phyloP scores from a whole-genome alignment of 2,329 filamentous ascomycete genomes.

The Aspergillus floridensis region DNA sequence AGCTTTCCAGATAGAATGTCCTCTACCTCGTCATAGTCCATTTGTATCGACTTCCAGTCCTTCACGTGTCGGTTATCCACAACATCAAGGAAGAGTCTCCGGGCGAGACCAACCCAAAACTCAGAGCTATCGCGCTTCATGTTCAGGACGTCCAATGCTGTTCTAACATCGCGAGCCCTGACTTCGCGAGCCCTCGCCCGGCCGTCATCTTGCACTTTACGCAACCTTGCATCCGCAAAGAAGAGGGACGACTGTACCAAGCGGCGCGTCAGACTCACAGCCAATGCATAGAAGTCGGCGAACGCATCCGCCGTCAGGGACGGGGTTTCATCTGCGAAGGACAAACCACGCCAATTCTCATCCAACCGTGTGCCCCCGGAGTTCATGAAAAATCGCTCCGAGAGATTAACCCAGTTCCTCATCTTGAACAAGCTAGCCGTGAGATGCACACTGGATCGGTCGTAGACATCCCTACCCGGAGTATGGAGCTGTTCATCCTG shows the following conservation, averaged over 20 bases:
- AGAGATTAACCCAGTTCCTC: conserved; percentile 61
- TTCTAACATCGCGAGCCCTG: conserved; percentile 50
- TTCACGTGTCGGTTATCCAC: conserved; percentile 38
- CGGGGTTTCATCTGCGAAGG: conserved; percentile 55
- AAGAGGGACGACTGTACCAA: conserved; percentile 68
- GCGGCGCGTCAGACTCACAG: conserved; percentile 65
- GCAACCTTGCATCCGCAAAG: conserved; percentile 67
- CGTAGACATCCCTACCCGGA: conserved; percentile 26
- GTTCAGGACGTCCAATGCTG: conserved; percentile 55
- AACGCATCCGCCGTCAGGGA: conserved; percentile 72
- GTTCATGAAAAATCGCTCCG: conserved; percentile 74
- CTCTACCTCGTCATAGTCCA: conserved; percentile 46
- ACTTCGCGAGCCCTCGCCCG: conserved; percentile 36
- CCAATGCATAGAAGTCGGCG: conserved; percentile 70
- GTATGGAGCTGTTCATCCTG: conserved; percentile 22
- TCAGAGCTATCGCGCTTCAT: conserved; percentile 47
- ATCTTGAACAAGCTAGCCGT: conserved; percentile 60
- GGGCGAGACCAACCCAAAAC: conserved; percentile 54
- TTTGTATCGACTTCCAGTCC: conserved; percentile 24
- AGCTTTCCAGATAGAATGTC: conserved; percentile 30
- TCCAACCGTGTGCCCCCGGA: conserved; percentile 52
- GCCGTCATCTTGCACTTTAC: conserved; percentile 44
- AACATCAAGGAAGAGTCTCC: conserved; percentile 54
- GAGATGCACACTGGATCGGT: conserved; percentile 38
- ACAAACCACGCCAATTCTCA: conserved; percentile 66